These are phyloP conservation scores for Curvularia lunata DNA, from an alignment of 2,329 filamentous ascomycete genomes.

Conservation along the genomic window DNA sequence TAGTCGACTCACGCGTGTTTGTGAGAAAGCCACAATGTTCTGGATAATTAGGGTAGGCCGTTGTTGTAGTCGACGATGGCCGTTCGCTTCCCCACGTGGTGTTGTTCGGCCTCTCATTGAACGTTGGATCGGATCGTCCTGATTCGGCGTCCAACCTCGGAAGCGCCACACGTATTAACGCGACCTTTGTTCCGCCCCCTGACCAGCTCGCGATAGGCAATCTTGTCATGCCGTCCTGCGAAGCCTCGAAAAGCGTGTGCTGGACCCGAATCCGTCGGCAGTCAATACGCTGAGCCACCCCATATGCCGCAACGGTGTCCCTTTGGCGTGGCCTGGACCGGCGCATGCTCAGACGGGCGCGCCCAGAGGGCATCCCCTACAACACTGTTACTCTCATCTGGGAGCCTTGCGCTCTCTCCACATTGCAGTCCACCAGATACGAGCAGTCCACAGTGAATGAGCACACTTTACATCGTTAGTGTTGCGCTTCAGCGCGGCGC, in stretches of 20 bases:
- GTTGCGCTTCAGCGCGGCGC: constrained; percentile 40
- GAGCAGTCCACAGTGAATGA: constrained; percentile 31
- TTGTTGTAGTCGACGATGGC: constrained; percentile 16
- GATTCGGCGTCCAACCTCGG: constrained; percentile 11
- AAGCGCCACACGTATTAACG: constrained; percentile 24
- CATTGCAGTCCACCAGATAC: constrained; percentile 15
- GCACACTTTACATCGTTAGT: constrained; percentile 15
- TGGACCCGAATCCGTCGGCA: constrained; percentile 13
- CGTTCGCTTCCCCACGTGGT: constrained; percentile 34
- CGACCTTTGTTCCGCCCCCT: constrained; percentile 9
- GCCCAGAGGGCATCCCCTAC: constrained; percentile 21
- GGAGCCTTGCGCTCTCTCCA: constrained; percentile 26
- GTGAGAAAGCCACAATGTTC: constrained; percentile 3
- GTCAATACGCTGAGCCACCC: constrained; percentile 27
- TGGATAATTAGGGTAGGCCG: constrained; percentile 1
- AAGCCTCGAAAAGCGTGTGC: constrained; percentile 17
- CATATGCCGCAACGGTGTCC: constrained; percentile 16
- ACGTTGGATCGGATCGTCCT: constrained; percentile 5
- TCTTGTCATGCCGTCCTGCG: constrained; percentile 13
- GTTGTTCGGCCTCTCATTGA: constrained; percentile 29
- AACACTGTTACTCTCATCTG: constrained; percentile 11
- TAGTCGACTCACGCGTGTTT: not conserved
- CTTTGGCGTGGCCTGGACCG: constrained; percentile 20
- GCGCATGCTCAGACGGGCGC: constrained; percentile 4
- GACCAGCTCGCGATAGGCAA: constrained; percentile 8